These are phyloP conservation scores for Pezicula carpinea DNA, from an alignment of 2,329 filamentous ascomycete genomes.

Conservation along the genomic window DNA sequence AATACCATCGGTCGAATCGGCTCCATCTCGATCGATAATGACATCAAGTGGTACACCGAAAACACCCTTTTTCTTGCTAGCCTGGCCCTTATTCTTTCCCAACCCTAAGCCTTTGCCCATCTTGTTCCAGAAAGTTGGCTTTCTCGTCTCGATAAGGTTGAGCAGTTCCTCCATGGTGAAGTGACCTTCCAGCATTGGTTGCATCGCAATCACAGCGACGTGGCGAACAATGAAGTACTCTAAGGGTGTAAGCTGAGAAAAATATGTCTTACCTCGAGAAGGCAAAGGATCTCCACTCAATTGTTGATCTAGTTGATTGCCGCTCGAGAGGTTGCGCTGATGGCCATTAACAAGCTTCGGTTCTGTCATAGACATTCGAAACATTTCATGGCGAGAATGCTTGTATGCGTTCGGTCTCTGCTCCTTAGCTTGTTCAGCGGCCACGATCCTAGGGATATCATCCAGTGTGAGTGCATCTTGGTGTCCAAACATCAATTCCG, in stretches of 20 bases:
- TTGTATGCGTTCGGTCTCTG: conserved; percentile 78
- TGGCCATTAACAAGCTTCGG: conserved; percentile 65
- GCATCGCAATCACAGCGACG: conserved; percentile 90
- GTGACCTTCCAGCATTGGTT: conserved; percentile 81
- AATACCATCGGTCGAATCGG: conserved; percentile 96
- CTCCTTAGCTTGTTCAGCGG: conserved; percentile 90
- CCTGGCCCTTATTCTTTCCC: conserved; percentile 76
- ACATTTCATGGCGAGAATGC: conserved; percentile 66
- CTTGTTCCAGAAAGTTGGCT: conserved; percentile 96
- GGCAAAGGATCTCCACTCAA: conserved; percentile 46
- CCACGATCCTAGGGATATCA: conserved; percentile 93
- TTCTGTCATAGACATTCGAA: conserved; percentile 50
- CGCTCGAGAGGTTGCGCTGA: conserved; percentile 60
- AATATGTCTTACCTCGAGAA: conserved; percentile 69
- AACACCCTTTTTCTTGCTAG: conserved; percentile 83
- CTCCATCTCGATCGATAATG: conserved; percentile 87
- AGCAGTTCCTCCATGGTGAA: conserved; percentile 94
- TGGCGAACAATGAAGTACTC: conserved; percentile 98
- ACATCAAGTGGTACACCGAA: conserved; percentile 87
- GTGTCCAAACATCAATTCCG: conserved; percentile 81
- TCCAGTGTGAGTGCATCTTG: conserved; percentile 91
- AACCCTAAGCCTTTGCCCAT: conserved; percentile 97
- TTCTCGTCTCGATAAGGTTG: conserved; percentile 86
- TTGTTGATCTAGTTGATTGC: conserved; percentile 44
- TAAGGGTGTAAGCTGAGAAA: conserved; percentile 89